Evolutionary conservation across 345 rosid genomes (phyloP).

Genomic region (Brassica incana): DNA sequence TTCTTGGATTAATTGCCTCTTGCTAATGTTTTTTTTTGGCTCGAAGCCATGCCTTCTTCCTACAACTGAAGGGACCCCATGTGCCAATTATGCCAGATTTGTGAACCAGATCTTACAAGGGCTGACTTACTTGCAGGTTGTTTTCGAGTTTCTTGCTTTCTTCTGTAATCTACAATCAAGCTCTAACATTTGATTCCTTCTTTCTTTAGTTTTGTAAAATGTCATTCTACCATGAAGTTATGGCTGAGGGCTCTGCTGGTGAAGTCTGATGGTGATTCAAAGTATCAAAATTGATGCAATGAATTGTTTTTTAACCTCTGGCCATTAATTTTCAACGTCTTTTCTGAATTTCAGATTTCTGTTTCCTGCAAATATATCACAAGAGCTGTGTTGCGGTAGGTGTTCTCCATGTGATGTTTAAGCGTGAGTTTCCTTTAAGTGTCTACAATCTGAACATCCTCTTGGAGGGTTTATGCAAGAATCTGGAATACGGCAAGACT

Average conservation of each 20-base stretch:
- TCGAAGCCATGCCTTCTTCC: slow-evolving; percentile 95
- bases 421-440: slow-evolving; percentile 54
- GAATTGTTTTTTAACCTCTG: not conserved
- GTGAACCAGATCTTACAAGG: no score
- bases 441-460: slow-evolving; percentile 49
- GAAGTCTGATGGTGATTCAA: slow-evolving; percentile 66
- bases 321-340: not conserved
- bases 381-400: slow-evolving; percentile 47
- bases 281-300: slow-evolving; percentile 38
- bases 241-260: slow-evolving; percentile 44
- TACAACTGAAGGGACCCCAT: slow-evolving; percentile 39
- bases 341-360: slow-evolving; percentile 17
- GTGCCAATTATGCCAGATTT: no score
- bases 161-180: no score
- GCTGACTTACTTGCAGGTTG: no score
- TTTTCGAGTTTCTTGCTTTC: no score
- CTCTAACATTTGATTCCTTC: no score
- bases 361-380: slow-evolving; percentile 12
- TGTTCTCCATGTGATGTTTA: slow-evolving; percentile 47
- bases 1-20: slow-evolving; percentile 8
- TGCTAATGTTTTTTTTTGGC: slow-evolving; percentile 18
- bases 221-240: slow-evolving; percentile 48
- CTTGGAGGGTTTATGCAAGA: slow-evolving; percentile 57
- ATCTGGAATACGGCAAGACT: slow-evolving; percentile 39
- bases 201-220: slow-evolving; percentile 18